phyloP scores from a whole-genome alignment of 441 rosid species.

The Gossypium gossypioides region DNA sequence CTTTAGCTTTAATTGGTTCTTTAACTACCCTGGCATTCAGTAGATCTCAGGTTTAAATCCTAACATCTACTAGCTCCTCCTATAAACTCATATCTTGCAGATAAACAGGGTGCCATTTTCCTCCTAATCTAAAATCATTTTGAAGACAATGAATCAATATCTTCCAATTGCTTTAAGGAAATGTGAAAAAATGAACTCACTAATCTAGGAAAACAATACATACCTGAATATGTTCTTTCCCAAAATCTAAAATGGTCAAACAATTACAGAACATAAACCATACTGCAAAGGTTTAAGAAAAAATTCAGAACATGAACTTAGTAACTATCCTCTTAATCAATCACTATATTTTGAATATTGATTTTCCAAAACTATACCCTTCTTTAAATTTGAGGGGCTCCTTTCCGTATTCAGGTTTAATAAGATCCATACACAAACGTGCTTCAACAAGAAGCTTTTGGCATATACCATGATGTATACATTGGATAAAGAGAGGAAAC shows the following conservation, averaged over 20 bases:
- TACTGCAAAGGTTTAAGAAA: neutral
- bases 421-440: constrained; percentile 14
- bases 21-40: neutral
- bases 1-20: too few species aligned
- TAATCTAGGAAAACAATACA: neutral
- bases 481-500: neutral
- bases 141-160: neutral
- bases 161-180: neutral
- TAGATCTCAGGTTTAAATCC: neutral
- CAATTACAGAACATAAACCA: neutral
- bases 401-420: constrained; percentile 8
- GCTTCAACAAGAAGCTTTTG: constrained; percentile 9
- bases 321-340: neutral
- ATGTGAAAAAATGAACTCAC: neutral
- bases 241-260: neutral
- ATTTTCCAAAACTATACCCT: constrained; percentile 14
- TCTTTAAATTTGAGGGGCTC: constrained; percentile 6
- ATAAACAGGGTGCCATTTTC: neutral
- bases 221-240: neutral
- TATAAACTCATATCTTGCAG: neutral
- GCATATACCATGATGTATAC: constrained; percentile 4
- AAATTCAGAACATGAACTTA: neutral
- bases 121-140: neutral
- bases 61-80: neutral
- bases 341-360: constrained; percentile 12